Conservation (phyloP, 352 stramenopile genomes). For the Phytophthora sp. region DNA sequence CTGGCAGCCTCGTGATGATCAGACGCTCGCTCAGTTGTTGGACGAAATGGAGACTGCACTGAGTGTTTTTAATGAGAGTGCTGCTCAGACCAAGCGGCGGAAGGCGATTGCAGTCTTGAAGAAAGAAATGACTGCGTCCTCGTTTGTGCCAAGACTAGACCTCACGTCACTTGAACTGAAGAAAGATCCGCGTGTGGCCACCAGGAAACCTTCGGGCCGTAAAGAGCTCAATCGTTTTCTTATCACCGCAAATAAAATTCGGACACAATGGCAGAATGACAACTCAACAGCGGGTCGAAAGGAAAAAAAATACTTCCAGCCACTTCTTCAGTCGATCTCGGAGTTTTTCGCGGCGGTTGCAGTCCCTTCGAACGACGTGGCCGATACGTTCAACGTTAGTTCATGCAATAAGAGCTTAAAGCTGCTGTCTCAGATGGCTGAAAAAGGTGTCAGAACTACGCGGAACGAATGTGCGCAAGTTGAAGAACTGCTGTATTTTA, state of each 20-base stretch:
- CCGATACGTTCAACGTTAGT: not conserved
- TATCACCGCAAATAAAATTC: not conserved
- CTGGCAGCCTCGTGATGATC: constrained; percentile 20
- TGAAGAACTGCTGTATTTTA: not conserved
- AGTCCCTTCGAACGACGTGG: not conserved
- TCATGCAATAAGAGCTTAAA: not conserved
- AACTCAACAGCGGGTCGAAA: not conserved
- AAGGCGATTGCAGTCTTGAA: constrained; percentile 4
- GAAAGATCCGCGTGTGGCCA: not conserved
- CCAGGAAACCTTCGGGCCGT: not conserved
- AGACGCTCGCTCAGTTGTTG: constrained; percentile 2
- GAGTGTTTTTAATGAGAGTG: constrained; percentile 16
- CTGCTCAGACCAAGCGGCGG: not conserved
- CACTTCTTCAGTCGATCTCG: not conserved
- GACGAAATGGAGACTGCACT: constrained; percentile 12
- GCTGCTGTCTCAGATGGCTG: not conserved
- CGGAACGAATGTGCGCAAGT: not conserved
- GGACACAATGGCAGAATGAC: not conserved
- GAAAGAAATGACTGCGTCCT: constrained; percentile 10
- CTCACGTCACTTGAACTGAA: constrained; percentile 16
- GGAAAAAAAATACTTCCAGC: not conserved
- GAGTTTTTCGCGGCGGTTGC: not conserved
- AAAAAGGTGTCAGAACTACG: not conserved
- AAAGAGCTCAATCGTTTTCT: not conserved
- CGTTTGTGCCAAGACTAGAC: constrained; percentile 17